Conservation (phyloP, 306 rosid genomes). For the peach (Prunus persica) region Prunus_persica_NCBIv2 NC_034011.1:26670001-26670500, state of each 20-base stretch:
- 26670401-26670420: no score
- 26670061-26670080: constrained; percentile 19
- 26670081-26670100: constrained; percentile 23
- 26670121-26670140: constrained; percentile 1
- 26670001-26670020: not conserved
- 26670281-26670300: no score
- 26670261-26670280: constrained; percentile 1
- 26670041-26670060: constrained; percentile 15
- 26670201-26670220: not conserved
- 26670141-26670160: not conserved
- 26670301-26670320: no score
- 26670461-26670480: no score
- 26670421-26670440: no score
- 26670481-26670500: no score
- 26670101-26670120: constrained; percentile 9
- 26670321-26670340: no score
- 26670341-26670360: no score
- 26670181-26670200: not conserved
- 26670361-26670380: no score
- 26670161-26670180: not conserved
- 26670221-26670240: not conserved
- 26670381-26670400: no score
- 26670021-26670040: not conserved
- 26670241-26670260: not conserved
- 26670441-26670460: no score